Conservation (phyloP, 2,329 filamentous ascomycete species). For the Alternaria sp. region DNA sequence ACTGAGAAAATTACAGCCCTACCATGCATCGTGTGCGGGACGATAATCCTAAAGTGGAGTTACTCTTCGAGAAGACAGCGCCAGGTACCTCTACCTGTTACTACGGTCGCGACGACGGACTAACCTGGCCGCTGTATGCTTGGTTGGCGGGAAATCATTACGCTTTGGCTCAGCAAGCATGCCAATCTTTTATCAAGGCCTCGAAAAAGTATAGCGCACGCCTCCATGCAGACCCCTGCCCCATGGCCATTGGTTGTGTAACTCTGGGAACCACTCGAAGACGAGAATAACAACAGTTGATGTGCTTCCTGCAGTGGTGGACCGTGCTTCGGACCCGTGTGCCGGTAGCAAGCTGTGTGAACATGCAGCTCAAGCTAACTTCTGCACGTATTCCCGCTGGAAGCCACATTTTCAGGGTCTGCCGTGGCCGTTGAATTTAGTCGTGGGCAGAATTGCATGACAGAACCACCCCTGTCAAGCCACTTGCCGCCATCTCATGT, state of each 20-base stretch:
- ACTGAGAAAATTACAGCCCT: constrained; percentile 21
- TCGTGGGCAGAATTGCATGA: constrained; percentile 27
- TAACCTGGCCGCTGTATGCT: constrained; percentile 29
- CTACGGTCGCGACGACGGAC: constrained; percentile 30
- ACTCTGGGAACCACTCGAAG: constrained; percentile 40
- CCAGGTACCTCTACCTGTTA: constrained; percentile 15
- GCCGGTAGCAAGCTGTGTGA: constrained; percentile 29
- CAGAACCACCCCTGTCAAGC: constrained; percentile 31
- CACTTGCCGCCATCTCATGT: constrained; percentile 28
- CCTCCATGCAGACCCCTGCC: constrained; percentile 35
- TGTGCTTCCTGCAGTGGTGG: constrained; percentile 36
- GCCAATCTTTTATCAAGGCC: constrained; percentile 46
- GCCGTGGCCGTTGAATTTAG: constrained; percentile 39
- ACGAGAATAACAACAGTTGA: constrained; percentile 44
- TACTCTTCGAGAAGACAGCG: constrained; percentile 13
- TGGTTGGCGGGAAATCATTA: constrained; percentile 11
- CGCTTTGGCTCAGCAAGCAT: constrained; percentile 18
- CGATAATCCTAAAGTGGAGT: constrained; percentile 20
- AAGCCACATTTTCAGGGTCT: constrained; percentile 27
- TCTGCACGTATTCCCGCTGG: constrained; percentile 35
- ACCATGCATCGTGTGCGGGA: constrained; percentile 16
- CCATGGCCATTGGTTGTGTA: constrained; percentile 27
- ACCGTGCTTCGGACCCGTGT: constrained; percentile 36
- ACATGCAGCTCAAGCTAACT: constrained; percentile 27
- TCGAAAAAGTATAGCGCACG: constrained; percentile 34